phyloP scores from a whole-genome alignment of 2,329 filamentous ascomycete species.

The Hymenoscyphus linearis region DNA sequence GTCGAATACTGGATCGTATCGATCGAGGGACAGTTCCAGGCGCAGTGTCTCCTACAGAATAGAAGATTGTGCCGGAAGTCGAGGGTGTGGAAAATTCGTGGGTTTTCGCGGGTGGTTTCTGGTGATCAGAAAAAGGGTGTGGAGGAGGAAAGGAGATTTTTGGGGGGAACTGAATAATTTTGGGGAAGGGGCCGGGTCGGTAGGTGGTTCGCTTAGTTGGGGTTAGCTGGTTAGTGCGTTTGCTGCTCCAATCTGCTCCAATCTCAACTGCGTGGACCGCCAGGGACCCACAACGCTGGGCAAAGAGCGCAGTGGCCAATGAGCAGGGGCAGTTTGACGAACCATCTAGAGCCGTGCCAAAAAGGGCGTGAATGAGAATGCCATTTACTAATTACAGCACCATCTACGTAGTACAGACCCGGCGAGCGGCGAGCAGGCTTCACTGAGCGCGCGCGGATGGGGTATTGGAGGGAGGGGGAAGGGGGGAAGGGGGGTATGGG shows the following conservation, averaged over 20 bases:
- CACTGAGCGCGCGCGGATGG: too few species aligned
- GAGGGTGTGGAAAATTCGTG: not conserved
- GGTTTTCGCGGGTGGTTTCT: constrained; percentile 4
- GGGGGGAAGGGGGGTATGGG: too few species aligned
- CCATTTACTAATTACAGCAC: too few species aligned
- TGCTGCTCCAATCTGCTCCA: not conserved
- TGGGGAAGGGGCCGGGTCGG: not conserved
- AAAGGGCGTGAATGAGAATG: not conserved
- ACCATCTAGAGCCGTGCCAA: not conserved
- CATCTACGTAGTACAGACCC: too few species aligned
- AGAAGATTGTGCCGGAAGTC: constrained; percentile 25
- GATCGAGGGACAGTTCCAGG: constrained; percentile 20
- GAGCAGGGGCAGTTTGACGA: not conserved
- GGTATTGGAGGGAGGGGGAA: too few species aligned
- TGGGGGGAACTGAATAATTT: not conserved
- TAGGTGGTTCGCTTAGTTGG: not conserved
- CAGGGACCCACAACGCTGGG: not conserved
- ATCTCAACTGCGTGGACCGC: not conserved
- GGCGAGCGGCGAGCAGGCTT: too few species aligned
- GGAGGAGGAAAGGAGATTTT: constrained; percentile 3
- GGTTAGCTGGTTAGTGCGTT: not conserved
- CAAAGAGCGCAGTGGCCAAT: not conserved
- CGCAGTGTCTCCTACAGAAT: constrained; percentile 30
- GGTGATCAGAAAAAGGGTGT: constrained; percentile 7
- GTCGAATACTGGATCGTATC: constrained; percentile 10